A percentile compares a stretch with the other conserved stretches of the same genome.
phyloP scores from a whole-genome alignment of 1,284 basidiomycete genomes.

The Apiotrichum montevideense region DNA sequence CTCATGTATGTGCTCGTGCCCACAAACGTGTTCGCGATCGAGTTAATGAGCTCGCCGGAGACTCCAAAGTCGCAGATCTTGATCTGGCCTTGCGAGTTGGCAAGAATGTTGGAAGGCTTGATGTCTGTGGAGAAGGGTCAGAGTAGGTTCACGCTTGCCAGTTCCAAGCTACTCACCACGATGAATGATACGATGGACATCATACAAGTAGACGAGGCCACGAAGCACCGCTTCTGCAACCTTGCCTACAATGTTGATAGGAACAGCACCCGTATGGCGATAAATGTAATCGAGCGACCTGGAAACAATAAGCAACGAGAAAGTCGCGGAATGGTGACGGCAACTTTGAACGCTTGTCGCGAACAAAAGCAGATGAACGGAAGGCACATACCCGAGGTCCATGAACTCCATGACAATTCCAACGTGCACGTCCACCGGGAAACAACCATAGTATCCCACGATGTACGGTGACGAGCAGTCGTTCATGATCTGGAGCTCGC shows the following conservation, averaged over 20 bases:
- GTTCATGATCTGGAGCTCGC: slow-evolving; percentile 97
- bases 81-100: slow-evolving; percentile 87
- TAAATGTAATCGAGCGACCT: slow-evolving; percentile 81
- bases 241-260: slow-evolving; percentile 80
- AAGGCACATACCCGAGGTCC: slow-evolving; percentile 57
- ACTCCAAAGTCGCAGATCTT: slow-evolving; percentile 99
- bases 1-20: slow-evolving; percentile 99
- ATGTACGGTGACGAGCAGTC: slow-evolving; percentile 91
- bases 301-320: neutral
- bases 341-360: neutral
- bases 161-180: slow-evolving; percentile 56
- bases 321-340: neutral
- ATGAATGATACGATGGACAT: slow-evolving; percentile 98
- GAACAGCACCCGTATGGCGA: slow-evolving; percentile 83
- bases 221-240: slow-evolving; percentile 89
- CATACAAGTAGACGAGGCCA: slow-evolving; percentile 95
- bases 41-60: slow-evolving; percentile 96
- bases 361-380: neutral
- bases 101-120: slow-evolving; percentile 96
- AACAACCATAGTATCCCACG: slow-evolving; percentile 94
- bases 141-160: neutral
- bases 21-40: slow-evolving; percentile 97
- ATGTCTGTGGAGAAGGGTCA: slow-evolving; percentile 61
- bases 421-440: slow-evolving; percentile 91
- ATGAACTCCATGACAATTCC: slow-evolving; percentile 98